These are phyloP conservation scores for Cadophora malorum DNA, from an alignment of 2,329 filamentous ascomycete genomes.

Conservation along the genomic window DNA sequence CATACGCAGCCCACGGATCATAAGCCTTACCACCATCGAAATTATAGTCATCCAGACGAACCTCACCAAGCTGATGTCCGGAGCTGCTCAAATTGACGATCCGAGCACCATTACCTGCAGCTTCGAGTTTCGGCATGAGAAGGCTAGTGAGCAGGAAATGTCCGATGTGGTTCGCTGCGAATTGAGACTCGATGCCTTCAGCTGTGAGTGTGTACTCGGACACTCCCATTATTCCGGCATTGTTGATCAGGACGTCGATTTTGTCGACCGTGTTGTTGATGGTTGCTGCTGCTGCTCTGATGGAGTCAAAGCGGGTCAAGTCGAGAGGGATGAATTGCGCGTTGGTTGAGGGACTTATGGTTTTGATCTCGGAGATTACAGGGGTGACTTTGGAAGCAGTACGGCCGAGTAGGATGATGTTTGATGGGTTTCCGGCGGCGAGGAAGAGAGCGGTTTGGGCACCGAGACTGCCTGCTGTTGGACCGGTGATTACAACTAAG, in stretches of 20 bases:
- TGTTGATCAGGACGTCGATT: conserved; percentile 49
- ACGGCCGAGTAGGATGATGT: conserved; percentile 29
- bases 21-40: conserved; percentile 42
- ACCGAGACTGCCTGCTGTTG: conserved; percentile 22
- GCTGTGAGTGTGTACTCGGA: conserved; percentile 15
- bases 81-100: conserved; percentile 42
- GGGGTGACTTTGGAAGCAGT: conserved; percentile 15
- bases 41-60: conserved; percentile 45
- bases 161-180: conserved; percentile 30
- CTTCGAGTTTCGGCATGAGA: conserved; percentile 26
- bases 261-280: conserved; percentile 46
- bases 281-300: conserved; percentile 48
- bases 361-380: conserved; percentile 21
- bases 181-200: conserved; percentile 31
- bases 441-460: conserved; percentile 25
- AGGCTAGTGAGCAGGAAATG: conserved; percentile 35
- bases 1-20: conserved; percentile 45
- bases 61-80: conserved; percentile 46
- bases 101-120: conserved; percentile 14
- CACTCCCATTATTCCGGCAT: conserved; percentile 33
- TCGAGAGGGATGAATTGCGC: conserved; percentile 38
- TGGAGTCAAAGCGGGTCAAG: conserved; percentile 48
- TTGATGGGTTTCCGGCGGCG: conserved; percentile 32
- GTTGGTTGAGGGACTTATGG: conserved; percentile 12
- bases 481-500: conserved; percentile 24